These are phyloP conservation scores for Cryphonectria nitschkei DNA, from an alignment of 2,329 filamentous ascomycete genomes.

Conservation along the genomic window DNA sequence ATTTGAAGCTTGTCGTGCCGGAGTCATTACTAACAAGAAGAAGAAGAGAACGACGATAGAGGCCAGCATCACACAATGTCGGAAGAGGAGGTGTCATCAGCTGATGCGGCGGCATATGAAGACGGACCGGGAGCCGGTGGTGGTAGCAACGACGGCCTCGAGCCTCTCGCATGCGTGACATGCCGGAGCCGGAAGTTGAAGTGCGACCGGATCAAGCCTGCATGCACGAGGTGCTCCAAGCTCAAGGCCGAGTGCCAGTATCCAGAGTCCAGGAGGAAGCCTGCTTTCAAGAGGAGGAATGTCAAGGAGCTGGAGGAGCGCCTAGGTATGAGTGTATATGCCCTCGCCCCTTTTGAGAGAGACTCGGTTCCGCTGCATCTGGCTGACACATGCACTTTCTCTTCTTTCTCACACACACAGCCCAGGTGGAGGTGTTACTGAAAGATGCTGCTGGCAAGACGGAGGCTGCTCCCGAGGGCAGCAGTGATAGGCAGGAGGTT, in stretches of 20 bases:
- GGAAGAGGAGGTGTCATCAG: conserved; percentile 25
- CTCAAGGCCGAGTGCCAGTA: conserved; percentile 80
- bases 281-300: conserved; percentile 84
- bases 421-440: conserved; percentile 80
- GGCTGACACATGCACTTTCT: conserved; percentile 8
- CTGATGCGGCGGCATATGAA: conserved; percentile 21
- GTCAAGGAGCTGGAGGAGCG: conserved; percentile 89
- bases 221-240: conserved; percentile 78
- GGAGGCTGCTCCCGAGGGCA: conserved; percentile 31
- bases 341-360: not conserved
- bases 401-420: conserved; percentile 46
- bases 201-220: conserved; percentile 80
- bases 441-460: conserved; percentile 59
- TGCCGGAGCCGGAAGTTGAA: conserved; percentile 85
- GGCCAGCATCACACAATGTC: conserved; percentile 27
- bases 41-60: not conserved
- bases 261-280: conserved; percentile 86
- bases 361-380: not conserved
- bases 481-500: conserved; percentile 14
- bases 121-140: conserved; percentile 24
- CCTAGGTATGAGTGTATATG: conserved; percentile 61
- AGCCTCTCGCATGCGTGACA: conserved; percentile 75
- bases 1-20: not conserved
- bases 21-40: not conserved
- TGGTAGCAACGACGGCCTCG: conserved; percentile 31